Base-by-base conservation (phyloP, 2,329 filamentous ascomycete genomes). In the Fusarium graminum region DNA sequence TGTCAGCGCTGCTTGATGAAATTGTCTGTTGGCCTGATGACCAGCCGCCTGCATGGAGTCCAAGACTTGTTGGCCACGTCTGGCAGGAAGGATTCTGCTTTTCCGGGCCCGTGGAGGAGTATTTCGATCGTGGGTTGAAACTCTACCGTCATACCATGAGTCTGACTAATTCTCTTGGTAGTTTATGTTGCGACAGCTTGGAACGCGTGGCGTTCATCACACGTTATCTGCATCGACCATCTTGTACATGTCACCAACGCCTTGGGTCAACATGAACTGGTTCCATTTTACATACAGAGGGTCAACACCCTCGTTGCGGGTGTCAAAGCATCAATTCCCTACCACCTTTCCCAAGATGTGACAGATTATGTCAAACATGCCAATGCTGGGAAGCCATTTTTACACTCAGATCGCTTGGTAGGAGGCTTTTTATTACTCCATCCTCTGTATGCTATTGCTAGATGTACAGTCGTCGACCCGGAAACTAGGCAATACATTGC, bases 151-250 rank as follows among this genome's bases (percentile, higher is more conserved):
- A 13, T 22, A 12, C 1, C 3, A 1, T 14, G 6, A 6, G 2
- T 14, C 6, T n/a, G 1, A 13, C 54, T 52, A 8, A 52, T 8
- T 3, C 4, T 16, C 2, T 4, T 26, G 7, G 5, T 8, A 60
- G 57, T 60, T 2, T 60, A 44, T 4, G 54, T 60, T 6, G 57
- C 44, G 28, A 19, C 54, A 4, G 57, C 57, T 4, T 60, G 57
- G 57, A 60, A 59, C 4, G 59, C 57, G 1, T 60, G 57, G 57
- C 57, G 57, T 3, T 60, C 57, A 8, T 43, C 43, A 19, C 25
- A 59, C 7, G 32, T 40, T 11, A 22, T 60, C 22, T 60, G 50
- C 28, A 55, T 60, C 12, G 57, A 60, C 11, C 54, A 52, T 12
- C n/a, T 60, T 19, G 36, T 40, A 6, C 54, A 59, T 14, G 22